phyloP scores from a whole-genome alignment of 225 moss, liverwort and hornwort genomes.

The Physcomitrium patens region DNA sequence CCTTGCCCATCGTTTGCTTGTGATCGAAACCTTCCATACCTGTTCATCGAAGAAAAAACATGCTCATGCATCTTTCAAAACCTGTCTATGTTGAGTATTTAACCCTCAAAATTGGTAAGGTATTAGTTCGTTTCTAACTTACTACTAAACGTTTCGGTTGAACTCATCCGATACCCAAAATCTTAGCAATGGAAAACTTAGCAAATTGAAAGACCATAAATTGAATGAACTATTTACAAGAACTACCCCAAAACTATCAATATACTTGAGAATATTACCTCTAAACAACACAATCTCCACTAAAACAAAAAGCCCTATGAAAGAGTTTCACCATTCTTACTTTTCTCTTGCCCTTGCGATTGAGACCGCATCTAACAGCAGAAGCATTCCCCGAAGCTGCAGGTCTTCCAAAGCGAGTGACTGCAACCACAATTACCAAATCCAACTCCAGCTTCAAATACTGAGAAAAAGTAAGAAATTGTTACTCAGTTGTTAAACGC shows the following conservation, averaged over 20 bases:
- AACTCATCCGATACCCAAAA: slow-evolving; percentile 21
- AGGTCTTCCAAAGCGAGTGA: slow-evolving; percentile 82
- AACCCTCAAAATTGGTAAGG: background rate
- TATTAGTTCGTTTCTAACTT: slow-evolving; percentile 2
- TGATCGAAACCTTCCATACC: slow-evolving; percentile 80
- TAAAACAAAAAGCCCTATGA: slow-evolving; percentile 8
- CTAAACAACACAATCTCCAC: slow-evolving; percentile 1
- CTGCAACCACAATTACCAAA: slow-evolving; percentile 55
- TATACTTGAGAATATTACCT: slow-evolving; percentile 16
- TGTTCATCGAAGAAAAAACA: slow-evolving; percentile 46
- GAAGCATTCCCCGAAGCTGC: slow-evolving; percentile 85
- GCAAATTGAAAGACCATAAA: slow-evolving; percentile 14
- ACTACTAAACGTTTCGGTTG: slow-evolving; percentile 1
- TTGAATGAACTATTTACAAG: slow-evolving; percentile 11
- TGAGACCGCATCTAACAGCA: slow-evolving; percentile 79
- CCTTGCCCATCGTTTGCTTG: slow-evolving; percentile 61
- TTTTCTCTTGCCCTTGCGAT: slow-evolving; percentile 85
- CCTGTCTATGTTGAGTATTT: background rate
- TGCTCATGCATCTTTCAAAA: slow-evolving; percentile 1
- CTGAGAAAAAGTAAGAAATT: slow-evolving; percentile 24
- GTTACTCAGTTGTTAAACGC: background rate
- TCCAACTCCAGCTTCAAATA: slow-evolving; percentile 25
- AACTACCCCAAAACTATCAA: slow-evolving; percentile 21
- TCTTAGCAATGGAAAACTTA: slow-evolving; percentile 23
- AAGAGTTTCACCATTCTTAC: slow-evolving; percentile 42